These are phyloP conservation scores for Pseudonitzschia delicatissima DNA, from an alignment of 108 stramenopile species.

Conservation along the genomic window DNA sequence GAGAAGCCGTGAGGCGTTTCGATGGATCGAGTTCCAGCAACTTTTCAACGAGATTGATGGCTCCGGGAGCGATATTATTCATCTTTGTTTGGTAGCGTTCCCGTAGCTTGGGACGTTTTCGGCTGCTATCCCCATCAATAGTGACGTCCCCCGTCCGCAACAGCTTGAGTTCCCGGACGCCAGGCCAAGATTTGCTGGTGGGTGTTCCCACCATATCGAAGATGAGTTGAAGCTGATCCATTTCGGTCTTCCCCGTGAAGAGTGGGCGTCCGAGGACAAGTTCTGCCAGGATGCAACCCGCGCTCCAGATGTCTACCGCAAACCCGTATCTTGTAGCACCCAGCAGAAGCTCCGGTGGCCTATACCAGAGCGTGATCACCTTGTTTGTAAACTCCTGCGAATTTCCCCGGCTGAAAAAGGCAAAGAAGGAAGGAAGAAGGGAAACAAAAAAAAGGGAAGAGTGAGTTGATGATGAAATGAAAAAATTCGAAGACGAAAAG, in stretches of 20 bases:
- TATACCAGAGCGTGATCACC: slow-evolving; percentile 92
- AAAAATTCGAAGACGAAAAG: not conserved
- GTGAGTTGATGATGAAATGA: not conserved
- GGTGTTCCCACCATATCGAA: slow-evolving; percentile 85
- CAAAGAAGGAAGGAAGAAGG: not conserved
- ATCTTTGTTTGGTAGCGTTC: slow-evolving; percentile 60
- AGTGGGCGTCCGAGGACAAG: slow-evolving; percentile 87
- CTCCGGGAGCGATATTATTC: slow-evolving; percentile 33
- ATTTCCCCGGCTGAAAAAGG: slow-evolving; percentile 24
- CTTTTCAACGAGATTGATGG: slow-evolving; percentile 74
- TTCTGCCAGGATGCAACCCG: slow-evolving; percentile 96
- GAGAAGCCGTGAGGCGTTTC: slow-evolving; percentile 61
- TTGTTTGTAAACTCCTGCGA: slow-evolving; percentile 65
- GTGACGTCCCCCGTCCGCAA: slow-evolving; percentile 60
- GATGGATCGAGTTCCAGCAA: slow-evolving; percentile 77
- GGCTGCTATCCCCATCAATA: slow-evolving; percentile 32
- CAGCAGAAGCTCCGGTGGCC: slow-evolving; percentile 87
- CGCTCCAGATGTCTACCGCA: slow-evolving; percentile 96
- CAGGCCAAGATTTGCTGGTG: slow-evolving; percentile 61
- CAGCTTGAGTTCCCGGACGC: slow-evolving; percentile 55
- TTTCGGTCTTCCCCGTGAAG: slow-evolving; percentile 90
- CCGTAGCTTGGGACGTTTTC: slow-evolving; percentile 36
- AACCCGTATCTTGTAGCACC: slow-evolving; percentile 77
- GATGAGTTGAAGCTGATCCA: slow-evolving; percentile 87
- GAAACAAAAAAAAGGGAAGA: slow-evolving; percentile 5